These are phyloP conservation scores for Venturia carpophila DNA, from an alignment of 2,329 filamentous ascomycete species.

Conservation along the genomic window DNA sequence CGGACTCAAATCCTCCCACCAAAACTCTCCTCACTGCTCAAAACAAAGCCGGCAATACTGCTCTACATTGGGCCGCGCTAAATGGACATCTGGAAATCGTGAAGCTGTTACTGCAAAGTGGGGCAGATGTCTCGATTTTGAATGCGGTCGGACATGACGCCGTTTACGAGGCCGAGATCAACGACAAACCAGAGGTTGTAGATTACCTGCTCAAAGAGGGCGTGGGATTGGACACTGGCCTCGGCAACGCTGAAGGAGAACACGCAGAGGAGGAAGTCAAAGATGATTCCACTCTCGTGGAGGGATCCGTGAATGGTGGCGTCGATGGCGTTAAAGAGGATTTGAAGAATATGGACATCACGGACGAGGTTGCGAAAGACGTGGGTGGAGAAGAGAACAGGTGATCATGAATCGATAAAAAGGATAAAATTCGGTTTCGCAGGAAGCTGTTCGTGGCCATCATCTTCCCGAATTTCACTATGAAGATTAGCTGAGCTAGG, in stretches of 20 bases:
- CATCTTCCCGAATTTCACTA: too few relatives aligned
- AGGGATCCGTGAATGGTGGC: constrained; percentile 16
- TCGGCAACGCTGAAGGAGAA: constrained; percentile 30
- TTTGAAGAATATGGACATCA: constrained; percentile 16
- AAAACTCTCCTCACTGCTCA: constrained; percentile 53
- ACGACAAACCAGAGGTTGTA: constrained; percentile 42
- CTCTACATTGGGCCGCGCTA: constrained; percentile 87
- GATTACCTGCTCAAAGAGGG: constrained; percentile 41
- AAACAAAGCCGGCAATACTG: constrained; percentile 82
- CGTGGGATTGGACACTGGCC: constrained; percentile 34
- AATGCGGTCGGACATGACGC: constrained; percentile 74
- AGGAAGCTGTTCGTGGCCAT: neutral
- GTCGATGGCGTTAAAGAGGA: constrained; percentile 6
- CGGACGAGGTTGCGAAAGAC: neutral
- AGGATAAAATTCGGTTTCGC: neutral
- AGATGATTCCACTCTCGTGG: constrained; percentile 17
- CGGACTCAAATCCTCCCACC: constrained; percentile 30
- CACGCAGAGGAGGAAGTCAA: constrained; percentile 22
- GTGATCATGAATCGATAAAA: neutral
- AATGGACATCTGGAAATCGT: constrained; percentile 80
- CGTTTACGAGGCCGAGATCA: constrained; percentile 43
- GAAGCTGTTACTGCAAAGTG: constrained; percentile 65
- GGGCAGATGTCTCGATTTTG: constrained; percentile 67
- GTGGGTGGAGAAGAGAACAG: neutral
- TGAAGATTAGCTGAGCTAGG: too few relatives aligned